Percentiles rank a stretch among this genome's conserved stretches.
These are phyloP conservation scores for Hymenoscyphus occultus DNA, from an alignment of 2,329 filamentous ascomycete species.

Conservation along the genomic window DNA sequence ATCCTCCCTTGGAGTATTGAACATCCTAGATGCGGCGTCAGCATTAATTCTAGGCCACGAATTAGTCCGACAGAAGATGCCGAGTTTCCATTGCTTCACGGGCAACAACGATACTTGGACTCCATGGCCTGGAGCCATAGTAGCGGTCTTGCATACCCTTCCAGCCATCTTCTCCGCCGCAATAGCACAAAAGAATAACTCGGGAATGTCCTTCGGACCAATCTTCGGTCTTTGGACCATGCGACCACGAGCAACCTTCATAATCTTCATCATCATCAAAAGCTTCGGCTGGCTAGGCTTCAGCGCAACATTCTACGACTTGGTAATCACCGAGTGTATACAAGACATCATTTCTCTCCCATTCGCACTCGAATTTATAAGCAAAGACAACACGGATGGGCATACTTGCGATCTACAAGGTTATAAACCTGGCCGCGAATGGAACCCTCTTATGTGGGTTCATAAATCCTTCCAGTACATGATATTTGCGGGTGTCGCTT, in stretches of 20 bases:
- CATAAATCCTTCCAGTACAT: background rate
- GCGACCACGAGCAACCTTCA: slow-evolving; percentile 4
- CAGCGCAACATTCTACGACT: background rate
- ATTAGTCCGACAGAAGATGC: background rate
- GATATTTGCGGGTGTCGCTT: background rate
- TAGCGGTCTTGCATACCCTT: background rate
- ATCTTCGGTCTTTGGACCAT: slow-evolving; percentile 2
- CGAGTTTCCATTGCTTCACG: background rate
- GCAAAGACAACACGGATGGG: background rate
- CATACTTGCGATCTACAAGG: slow-evolving; percentile 1
- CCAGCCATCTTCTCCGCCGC: background rate
- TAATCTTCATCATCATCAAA: background rate
- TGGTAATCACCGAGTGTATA: background rate
- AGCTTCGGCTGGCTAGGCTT: background rate
- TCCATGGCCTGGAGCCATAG: background rate
- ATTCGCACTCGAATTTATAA: background rate
- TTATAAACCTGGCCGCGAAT: background rate
- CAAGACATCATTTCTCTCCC: background rate
- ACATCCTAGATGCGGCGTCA: background rate
- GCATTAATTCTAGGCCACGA: background rate
- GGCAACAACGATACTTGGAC: background rate
- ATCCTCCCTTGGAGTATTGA: background rate
- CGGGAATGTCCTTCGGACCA: background rate
- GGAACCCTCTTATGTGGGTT: background rate
- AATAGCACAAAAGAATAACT: background rate